These are phyloP conservation scores for Prunus persica DNA, from an alignment of 306 rosid genomes.

Conservation along the genomic window DNA sequence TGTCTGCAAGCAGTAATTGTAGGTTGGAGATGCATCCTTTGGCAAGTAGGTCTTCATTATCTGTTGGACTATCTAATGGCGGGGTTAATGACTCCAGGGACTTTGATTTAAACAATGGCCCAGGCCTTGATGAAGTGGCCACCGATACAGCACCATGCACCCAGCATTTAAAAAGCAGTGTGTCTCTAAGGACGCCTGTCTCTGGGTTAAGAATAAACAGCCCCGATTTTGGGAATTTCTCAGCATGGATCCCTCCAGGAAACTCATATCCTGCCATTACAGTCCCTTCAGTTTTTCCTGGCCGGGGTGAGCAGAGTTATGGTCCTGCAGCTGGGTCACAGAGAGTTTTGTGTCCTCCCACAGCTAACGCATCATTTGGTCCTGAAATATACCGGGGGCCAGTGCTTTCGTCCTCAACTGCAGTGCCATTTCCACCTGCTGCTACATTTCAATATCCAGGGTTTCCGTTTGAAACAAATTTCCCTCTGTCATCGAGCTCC, in stretches of 20 bases:
- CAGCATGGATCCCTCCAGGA: constrained; percentile 80
- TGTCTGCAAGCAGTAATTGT: constrained; percentile 37
- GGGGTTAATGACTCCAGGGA: constrained; percentile 63
- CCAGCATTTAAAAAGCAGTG: constrained; percentile 53
- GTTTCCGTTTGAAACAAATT: constrained; percentile 84
- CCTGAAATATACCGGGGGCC: constrained; percentile 79
- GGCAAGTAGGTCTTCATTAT: constrained; percentile 44
- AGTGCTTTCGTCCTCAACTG: constrained; percentile 80
- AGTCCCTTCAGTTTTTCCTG: constrained; percentile 68
- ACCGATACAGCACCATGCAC: constrained; percentile 46
- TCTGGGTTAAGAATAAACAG: constrained; percentile 57
- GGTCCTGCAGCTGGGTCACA: constrained; percentile 65
- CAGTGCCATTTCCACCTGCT: constrained; percentile 65
- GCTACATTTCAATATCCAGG: constrained; percentile 72
- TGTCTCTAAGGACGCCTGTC: constrained; percentile 43
- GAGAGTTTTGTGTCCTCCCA: constrained; percentile 65
- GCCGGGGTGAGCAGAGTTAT: constrained; percentile 79
- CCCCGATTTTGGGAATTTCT: constrained; percentile 65
- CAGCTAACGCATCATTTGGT: constrained; percentile 58
- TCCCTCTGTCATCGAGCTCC: constrained; percentile 67
- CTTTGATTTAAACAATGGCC: constrained; percentile 94
- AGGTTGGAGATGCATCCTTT: constrained; percentile 54
- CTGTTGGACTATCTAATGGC: constrained; percentile 64
- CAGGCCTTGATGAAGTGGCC: constrained; percentile 71
- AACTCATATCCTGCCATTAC: constrained; percentile 64